Conservation (phyloP, 2,329 filamentous ascomycete genomes). For the Rutstroemia sydowiana region DNA sequence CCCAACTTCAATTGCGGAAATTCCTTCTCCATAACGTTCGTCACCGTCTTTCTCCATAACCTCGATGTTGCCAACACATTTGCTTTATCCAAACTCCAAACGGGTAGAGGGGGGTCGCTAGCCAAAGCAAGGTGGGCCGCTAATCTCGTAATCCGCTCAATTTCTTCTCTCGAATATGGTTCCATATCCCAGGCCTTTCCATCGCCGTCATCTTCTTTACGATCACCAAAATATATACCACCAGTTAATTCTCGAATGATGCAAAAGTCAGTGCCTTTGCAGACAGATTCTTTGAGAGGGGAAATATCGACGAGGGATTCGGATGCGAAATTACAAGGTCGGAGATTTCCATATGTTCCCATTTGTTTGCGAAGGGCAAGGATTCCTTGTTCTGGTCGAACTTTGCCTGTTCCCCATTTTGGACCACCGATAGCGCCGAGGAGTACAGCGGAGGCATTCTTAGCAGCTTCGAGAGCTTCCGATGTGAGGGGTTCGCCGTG, state of each 20-base stretch:
- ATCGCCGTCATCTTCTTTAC: slow-evolving; percentile 70
- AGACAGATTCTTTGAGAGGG: slow-evolving; percentile 79
- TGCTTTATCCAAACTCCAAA: slow-evolving; percentile 90
- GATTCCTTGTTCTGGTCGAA: slow-evolving; percentile 89
- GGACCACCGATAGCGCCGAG: slow-evolving; percentile 94
- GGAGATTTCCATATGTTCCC: slow-evolving; percentile 87
- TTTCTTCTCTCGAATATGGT: slow-evolving; percentile 75
- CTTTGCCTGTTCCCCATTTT: slow-evolving; percentile 83
- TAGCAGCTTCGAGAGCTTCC: slow-evolving; percentile 73
- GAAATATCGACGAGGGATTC: slow-evolving; percentile 77
- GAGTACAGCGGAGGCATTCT: slow-evolving; percentile 80
- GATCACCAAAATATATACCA: slow-evolving; percentile 91
- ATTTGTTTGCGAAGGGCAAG: slow-evolving; percentile 89
- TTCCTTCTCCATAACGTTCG: slow-evolving; percentile 77
- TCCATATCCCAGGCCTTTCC: slow-evolving; percentile 77
- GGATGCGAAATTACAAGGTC: slow-evolving; percentile 92
- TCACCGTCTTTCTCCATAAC: slow-evolving; percentile 82
- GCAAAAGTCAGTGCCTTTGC: slow-evolving; percentile 82
- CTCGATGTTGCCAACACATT: slow-evolving; percentile 89
- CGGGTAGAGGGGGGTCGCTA: slow-evolving; percentile 66
- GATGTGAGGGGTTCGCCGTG: slow-evolving; percentile 74
- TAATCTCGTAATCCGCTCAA: slow-evolving; percentile 80
- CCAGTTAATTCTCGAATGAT: slow-evolving; percentile 88
- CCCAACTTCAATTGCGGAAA: slow-evolving; percentile 79
- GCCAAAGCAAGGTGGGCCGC: slow-evolving; percentile 75